Percentiles rank a stretch among this genome's conserved stretches.
phyloP scores from a whole-genome alignment of 106 monocot genomes.

The Allium sativum region DNA sequence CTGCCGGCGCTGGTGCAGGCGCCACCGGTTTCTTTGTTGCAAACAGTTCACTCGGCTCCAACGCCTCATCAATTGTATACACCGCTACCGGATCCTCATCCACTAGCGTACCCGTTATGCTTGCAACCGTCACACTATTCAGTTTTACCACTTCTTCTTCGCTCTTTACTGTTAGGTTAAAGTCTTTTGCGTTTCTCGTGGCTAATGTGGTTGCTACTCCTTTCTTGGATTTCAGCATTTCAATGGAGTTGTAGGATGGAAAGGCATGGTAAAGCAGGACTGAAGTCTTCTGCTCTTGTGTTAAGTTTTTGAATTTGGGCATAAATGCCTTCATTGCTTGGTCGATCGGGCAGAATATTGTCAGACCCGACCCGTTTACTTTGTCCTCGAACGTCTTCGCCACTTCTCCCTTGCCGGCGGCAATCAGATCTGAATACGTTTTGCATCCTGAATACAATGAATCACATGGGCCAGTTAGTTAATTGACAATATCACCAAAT shows the following conservation, averaged over 20 bases:
- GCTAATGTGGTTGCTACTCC: conserved; percentile 51
- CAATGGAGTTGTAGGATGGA: conserved; percentile 57
- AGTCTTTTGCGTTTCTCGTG: conserved; percentile 7
- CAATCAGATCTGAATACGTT: conserved; percentile 44
- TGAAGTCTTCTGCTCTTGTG: conserved; percentile 29
- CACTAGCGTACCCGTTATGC: conserved; percentile 15
- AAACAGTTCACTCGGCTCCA: conserved; percentile 30
- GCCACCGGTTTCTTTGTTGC: conserved; percentile 4
- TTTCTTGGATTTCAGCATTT: conserved; percentile 42
- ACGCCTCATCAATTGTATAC: conserved; percentile 24
- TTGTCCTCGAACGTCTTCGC: conserved; percentile 34
- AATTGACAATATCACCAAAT: not conserved
- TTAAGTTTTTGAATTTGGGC: conserved; percentile 74
- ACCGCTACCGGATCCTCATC: conserved; percentile 27
- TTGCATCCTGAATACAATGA: conserved; percentile 12
- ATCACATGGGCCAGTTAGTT: not conserved
- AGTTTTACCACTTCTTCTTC: conserved; percentile 21
- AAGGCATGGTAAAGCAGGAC: conserved; percentile 75
- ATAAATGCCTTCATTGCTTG: conserved; percentile 41
- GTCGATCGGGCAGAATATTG: conserved; percentile 72
- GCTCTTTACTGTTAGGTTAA: conserved; percentile 17
- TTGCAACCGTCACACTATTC: conserved; percentile 12
- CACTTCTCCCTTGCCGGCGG: conserved; percentile 21
- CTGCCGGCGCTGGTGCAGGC: conserved; percentile 2
- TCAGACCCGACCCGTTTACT: conserved; percentile 37